phyloP scores from a whole-genome alignment of 768 basidiomycete species.

The Hericium coralloides region DNA sequence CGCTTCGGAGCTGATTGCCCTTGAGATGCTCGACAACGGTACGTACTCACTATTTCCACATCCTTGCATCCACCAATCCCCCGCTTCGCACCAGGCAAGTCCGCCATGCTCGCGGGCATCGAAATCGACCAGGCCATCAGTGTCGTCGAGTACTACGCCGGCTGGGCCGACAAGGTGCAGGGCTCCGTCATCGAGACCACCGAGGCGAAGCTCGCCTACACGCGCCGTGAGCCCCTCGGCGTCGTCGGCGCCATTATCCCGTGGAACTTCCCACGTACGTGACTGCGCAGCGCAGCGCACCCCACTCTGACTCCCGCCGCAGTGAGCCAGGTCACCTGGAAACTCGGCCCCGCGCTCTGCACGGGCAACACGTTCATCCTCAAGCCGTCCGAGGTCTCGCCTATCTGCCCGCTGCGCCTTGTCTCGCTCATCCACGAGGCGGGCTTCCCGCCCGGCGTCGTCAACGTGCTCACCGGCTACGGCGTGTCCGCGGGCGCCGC shows the following conservation, averaged over 20 bases:
- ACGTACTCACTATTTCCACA: background rate
- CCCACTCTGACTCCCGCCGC: background rate
- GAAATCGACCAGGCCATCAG: slow-evolving; percentile 43
- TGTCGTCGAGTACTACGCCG: slow-evolving; percentile 71
- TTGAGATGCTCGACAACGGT: slow-evolving; percentile 64
- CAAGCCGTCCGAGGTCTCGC: slow-evolving; percentile 59
- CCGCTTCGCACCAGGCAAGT: slow-evolving; percentile 29
- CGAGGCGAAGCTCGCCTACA: slow-evolving; percentile 44
- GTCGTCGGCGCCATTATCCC: slow-evolving; percentile 55
- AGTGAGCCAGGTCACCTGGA: slow-evolving; percentile 51
- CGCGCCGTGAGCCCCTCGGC: slow-evolving; percentile 52
- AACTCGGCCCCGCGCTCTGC: slow-evolving; percentile 56
- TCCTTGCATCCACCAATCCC: background rate
- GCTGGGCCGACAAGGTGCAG: slow-evolving; percentile 82
- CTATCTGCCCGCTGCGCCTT: slow-evolving; percentile 42
- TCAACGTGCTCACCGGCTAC: slow-evolving; percentile 52
- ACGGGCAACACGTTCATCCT: slow-evolving; percentile 55
- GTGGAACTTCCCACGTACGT: slow-evolving; percentile 53
- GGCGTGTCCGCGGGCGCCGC: slow-evolving; percentile 48
- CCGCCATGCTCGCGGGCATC: slow-evolving; percentile 37
- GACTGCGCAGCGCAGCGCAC: background rate
- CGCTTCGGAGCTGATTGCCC: slow-evolving; percentile 54
- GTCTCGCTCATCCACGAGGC: slow-evolving; percentile 42
- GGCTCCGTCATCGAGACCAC: slow-evolving; percentile 66
- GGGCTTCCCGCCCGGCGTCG: slow-evolving; percentile 54